Percentiles rank a stretch among this genome's conserved stretches.
These are phyloP conservation scores for Picochlorum sp. DNA, from an alignment of 139 green algal genomes.

Conservation along the genomic window DNA sequence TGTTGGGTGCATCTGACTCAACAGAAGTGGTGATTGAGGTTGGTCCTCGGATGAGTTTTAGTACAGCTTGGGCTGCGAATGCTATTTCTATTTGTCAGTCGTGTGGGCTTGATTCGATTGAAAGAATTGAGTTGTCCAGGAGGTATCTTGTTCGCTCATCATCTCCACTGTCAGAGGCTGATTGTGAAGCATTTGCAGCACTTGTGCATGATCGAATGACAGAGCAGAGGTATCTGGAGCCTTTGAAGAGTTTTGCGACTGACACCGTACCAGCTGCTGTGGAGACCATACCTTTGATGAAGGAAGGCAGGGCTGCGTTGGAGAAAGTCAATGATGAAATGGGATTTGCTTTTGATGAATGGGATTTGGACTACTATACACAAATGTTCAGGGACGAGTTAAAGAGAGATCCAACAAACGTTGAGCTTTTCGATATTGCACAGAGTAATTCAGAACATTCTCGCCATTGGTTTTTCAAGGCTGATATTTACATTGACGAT, in stretches of 20 bases:
- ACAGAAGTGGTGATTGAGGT: conserved; percentile 43
- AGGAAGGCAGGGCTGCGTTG: conserved; percentile 66
- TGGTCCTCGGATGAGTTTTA: conserved; percentile 89
- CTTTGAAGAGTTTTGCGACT: conserved; percentile 61
- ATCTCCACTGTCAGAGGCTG: conserved; percentile 19
- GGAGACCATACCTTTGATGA: conserved; percentile 74
- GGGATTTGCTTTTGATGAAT: conserved; percentile 96
- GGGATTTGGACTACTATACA: conserved; percentile 92
- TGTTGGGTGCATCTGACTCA: conserved; percentile 23
- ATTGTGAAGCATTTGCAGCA: conserved; percentile 40
- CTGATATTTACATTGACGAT: conserved; percentile 85
- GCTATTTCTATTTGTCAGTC: conserved; percentile 88
- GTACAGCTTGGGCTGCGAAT: conserved; percentile 93
- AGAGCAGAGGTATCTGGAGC: conserved; percentile 78
- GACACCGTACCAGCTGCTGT: conserved; percentile 49
- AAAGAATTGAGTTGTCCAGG: conserved; percentile 68
- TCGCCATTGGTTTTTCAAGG: conserved; percentile 90
- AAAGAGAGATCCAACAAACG: conserved; percentile 91
- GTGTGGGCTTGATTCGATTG: conserved; percentile 77
- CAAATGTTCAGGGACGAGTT: conserved; percentile 82
- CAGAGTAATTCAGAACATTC: conserved; percentile 87
- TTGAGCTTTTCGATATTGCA: conserved; percentile 99
- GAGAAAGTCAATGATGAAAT: conserved; percentile 83
- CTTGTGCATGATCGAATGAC: conserved; percentile 96
- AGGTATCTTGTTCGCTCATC: conserved; percentile 59